These are phyloP conservation scores for Hexamita inflata DNA, from an alignment of 208 protist species.

Conservation along the genomic window DNA sequence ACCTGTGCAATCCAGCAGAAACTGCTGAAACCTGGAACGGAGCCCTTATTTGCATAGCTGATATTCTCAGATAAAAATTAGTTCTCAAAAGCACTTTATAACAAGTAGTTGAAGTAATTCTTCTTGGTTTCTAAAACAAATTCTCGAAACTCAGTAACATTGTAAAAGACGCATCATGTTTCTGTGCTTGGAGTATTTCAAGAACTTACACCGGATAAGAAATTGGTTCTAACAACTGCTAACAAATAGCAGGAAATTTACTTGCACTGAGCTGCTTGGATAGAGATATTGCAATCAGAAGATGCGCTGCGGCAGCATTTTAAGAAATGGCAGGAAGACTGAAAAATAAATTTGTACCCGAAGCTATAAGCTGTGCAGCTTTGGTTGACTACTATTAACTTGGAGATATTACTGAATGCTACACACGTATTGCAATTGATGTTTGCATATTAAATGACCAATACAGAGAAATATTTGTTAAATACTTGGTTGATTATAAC, in stretches of 20 bases:
- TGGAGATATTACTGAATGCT: too few species aligned
- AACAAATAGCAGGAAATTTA: neutral
- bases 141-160: neutral
- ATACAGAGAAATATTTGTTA: too few species aligned
- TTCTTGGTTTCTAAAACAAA: neutral
- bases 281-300: neutral
- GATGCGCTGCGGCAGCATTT: constrained; percentile 1
- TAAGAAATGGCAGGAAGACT: neutral
- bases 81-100: neutral
- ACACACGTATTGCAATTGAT: too few species aligned
- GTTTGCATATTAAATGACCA: too few species aligned
- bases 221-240: neutral
- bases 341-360: neutral
- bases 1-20: neutral
- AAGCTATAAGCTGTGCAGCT: neutral
- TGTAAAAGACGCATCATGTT: constrained; percentile 4
- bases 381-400: constrained; percentile 17
- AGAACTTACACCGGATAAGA: neutral
- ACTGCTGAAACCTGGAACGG: constrained; percentile 14
- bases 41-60: neutral
- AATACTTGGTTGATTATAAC: too few species aligned
- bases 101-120: neutral
- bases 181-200: neutral
- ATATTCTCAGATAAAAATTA: neutral
- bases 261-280: constrained; percentile 5